These are phyloP conservation scores for Aegilops speltoides DNA, from an alignment of 176 grass and related monocot species.

Conservation along the genomic window DNA sequence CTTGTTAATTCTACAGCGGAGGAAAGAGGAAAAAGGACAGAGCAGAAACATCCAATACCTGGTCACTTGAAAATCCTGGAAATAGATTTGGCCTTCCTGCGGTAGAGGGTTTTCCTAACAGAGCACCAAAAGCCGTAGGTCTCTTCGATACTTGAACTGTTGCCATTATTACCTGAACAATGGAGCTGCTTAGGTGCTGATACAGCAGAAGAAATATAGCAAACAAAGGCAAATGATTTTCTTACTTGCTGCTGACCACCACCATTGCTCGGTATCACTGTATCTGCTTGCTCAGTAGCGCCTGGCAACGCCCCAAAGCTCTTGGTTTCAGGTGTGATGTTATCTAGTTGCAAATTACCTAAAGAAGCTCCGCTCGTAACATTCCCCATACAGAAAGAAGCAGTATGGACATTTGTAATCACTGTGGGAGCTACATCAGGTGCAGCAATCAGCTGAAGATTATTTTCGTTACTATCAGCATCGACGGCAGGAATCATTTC, in stretches of 20 bases:
- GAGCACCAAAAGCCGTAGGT: constrained; percentile 75
- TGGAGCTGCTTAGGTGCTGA: constrained; percentile 7
- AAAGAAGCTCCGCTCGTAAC: constrained; percentile 21
- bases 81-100: constrained; percentile 38
- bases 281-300: constrained; percentile 13
- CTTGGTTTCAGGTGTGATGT: constrained; percentile 17
- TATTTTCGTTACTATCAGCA: constrained; percentile 31
- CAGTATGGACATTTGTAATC: constrained; percentile 27
- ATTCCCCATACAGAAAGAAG: constrained; percentile 29
- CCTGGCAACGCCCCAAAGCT: constrained; percentile 19
- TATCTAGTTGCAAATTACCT: constrained; percentile 32
- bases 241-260: constrained; percentile 36
- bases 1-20: neutral
- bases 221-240: constrained; percentile 15
- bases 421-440: constrained; percentile 35
- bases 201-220: constrained; percentile 10
- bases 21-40: constrained; percentile 24
- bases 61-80: constrained; percentile 39
- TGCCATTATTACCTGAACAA: constrained; percentile 40
- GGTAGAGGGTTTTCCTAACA: constrained; percentile 77
- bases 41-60: constrained; percentile 49
- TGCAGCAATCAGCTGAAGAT: constrained; percentile 11
- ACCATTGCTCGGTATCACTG: constrained; percentile 32
- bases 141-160: constrained; percentile 74
- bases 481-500: constrained; percentile 47